Conservation (phyloP, 2,329 filamentous ascomycete species). For the Cercospora sp. region DNA sequence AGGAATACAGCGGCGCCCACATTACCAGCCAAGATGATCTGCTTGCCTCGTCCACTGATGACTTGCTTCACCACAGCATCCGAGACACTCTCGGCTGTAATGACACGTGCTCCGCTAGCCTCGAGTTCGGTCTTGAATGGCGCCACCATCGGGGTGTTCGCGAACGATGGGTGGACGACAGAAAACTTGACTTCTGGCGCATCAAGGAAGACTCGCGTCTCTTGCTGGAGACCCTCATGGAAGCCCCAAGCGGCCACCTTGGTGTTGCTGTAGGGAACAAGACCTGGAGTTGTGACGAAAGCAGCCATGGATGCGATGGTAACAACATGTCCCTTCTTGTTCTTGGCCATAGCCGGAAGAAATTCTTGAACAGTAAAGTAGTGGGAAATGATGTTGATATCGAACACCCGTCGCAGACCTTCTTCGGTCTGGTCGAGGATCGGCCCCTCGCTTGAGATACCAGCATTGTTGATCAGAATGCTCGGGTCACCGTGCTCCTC, state of each 20-base stretch:
- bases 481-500: conserved; percentile 46
- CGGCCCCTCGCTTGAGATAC: conserved; percentile 49
- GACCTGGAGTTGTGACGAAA: conserved; percentile 44
- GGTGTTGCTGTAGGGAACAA: conserved; percentile 55
- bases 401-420: conserved; percentile 51
- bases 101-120: conserved; percentile 35
- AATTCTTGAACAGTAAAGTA: conserved; percentile 55
- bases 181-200: conserved; percentile 47
- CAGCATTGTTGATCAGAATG: conserved; percentile 54
- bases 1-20: conserved; percentile 19
- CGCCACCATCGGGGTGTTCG: conserved; percentile 44
- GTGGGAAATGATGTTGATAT: conserved; percentile 55
- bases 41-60: conserved; percentile 43
- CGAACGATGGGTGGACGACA: conserved; percentile 47
- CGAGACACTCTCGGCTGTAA: conserved; percentile 44
- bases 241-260: conserved; percentile 56
- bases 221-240: conserved; percentile 51
- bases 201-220: conserved; percentile 46
- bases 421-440: conserved; percentile 50
- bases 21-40: conserved; percentile 42
- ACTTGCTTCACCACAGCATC: conserved; percentile 49
- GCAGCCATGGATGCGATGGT: conserved; percentile 57
- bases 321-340: conserved; percentile 58
- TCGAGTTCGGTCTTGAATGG: conserved; percentile 39
- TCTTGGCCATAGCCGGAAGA: conserved; percentile 52